Evolutionary conservation across 257 asterid species (phyloP).

Genomic region (Nicotiana tabacum): DNA sequence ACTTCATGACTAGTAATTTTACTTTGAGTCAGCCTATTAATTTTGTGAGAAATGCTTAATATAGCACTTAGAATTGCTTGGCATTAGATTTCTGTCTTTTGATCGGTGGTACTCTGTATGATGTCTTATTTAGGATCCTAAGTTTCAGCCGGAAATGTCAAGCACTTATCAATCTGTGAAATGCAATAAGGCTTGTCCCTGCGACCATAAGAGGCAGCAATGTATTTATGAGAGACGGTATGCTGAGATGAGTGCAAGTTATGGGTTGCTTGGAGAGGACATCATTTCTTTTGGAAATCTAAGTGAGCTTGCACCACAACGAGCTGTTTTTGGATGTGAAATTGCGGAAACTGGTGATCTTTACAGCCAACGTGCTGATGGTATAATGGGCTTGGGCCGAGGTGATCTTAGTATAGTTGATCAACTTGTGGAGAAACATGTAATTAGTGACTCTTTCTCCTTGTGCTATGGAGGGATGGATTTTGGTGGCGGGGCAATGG

Average conservation of each 20-base stretch:
- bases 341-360: constrained; percentile 86
- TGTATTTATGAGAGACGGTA: constrained; percentile 84
- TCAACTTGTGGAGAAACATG: constrained; percentile 83
- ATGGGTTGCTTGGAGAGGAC: constrained; percentile 85
- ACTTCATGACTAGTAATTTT: background rate
- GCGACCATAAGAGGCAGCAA: constrained; percentile 62
- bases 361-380: constrained; percentile 95
- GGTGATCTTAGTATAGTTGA: constrained; percentile 92
- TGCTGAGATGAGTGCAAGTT: constrained; percentile 95
- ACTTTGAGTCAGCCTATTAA: background rate
- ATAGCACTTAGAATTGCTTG: background rate
- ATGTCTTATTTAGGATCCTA: constrained; percentile 58
- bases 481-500: constrained; percentile 96
- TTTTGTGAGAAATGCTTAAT: background rate
- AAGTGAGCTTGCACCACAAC: constrained; percentile 78
- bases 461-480: constrained; percentile 98
- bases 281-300: constrained; percentile 79
- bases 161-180: constrained; percentile 65
- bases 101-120: background rate
- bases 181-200: constrained; percentile 69
- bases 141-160: constrained; percentile 72
- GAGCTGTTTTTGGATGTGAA: constrained; percentile 93
- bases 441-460: constrained; percentile 84
- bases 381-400: constrained; percentile 94
- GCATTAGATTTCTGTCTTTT: background rate